Base-by-base conservation (phyloP, 108 stramenopile species). In the Aurantiochytrium sp. region DNA sequence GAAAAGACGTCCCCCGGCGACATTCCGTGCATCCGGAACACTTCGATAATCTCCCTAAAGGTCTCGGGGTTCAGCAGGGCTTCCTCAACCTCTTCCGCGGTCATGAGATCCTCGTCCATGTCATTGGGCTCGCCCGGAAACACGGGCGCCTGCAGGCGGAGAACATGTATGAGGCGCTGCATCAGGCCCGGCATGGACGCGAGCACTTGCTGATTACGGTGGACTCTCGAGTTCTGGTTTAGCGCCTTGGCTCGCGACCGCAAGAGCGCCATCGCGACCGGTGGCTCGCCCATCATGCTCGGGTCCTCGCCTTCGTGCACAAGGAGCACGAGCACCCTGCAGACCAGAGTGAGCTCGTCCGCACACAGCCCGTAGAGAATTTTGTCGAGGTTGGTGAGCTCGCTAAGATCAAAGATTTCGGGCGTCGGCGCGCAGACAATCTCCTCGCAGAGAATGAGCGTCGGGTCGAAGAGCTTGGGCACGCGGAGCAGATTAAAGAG, bases 221-320 rank as follows among this genome's bases (percentile, higher is more conserved):
- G 73, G 1, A 81, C 73, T 6, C 6, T 48, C 6, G 73, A 81
- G 30, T 81, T 41, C 19, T 12, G 12, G 42, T 48, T 81, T 6
- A 81, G 30, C 27, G 42, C 39, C 73, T 42, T 37, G 1, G 73
- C 73, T 6, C 73, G 73, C n/a, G 45, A 39, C 6, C 73, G 73
- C 45, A 81, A 48, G 21, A 81, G 45, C 39, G 42, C 39, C 39
- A 81, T 41, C 42, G 73, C 12, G 30, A 21, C 17, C 6, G 73
- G 73, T 6, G 39, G 73, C 73, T 81, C 73, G 3, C 73, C 39
- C 73, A 81, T 81, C 50, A 19, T 81, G 59, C 59, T 65, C 59
- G 59, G 59, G 24, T 41, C 73, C 12, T 81, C 73, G 19, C 21
- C 27, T 24, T 48, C 73, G 45, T 81, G 73, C 36, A 81, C 39